phyloP scores from a whole-genome alignment of 2,329 filamentous ascomycete species.

The Xylariaceae sp. region DNA sequence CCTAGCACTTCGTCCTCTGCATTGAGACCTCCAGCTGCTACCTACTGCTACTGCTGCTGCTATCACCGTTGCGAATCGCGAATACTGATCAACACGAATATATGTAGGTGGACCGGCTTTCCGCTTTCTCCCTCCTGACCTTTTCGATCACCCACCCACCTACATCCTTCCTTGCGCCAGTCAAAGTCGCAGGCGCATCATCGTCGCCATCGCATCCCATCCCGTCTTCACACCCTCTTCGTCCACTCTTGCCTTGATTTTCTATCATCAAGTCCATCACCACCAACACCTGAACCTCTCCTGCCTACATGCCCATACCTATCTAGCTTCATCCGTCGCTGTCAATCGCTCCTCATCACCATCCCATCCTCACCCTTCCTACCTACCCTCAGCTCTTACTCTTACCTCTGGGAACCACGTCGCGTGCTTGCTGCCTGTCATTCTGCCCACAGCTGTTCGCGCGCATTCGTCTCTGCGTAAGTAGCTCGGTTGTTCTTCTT shows the following conservation, averaged over 20 bases:
- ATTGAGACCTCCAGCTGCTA: no score
- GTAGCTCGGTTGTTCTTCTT: conserved; percentile 6
- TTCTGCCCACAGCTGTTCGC: not conserved
- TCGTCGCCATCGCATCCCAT: not conserved
- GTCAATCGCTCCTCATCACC: not conserved
- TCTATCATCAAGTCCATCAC: no score
- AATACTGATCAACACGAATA: not conserved
- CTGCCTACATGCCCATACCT: not conserved
- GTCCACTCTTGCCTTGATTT: no score
- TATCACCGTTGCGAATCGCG: no score
- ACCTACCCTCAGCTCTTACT: not conserved
- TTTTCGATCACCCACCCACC: no score
- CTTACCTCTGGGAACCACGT: not conserved
- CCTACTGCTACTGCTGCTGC: no score
- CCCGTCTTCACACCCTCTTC: not conserved
- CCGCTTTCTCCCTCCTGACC: not conserved
- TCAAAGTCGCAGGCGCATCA: no score
- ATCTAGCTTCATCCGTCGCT: not conserved
- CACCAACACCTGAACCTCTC: no score
- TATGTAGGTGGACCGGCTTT: not conserved
- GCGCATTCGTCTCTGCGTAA: conserved; percentile 4
- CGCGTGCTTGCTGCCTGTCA: not conserved
- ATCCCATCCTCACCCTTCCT: not conserved
- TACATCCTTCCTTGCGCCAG: no score
- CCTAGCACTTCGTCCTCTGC: no score